Evolutionary conservation across 2,329 filamentous ascomycete species (phyloP).

Genomic region (Ceratocystis destructans): DNA sequence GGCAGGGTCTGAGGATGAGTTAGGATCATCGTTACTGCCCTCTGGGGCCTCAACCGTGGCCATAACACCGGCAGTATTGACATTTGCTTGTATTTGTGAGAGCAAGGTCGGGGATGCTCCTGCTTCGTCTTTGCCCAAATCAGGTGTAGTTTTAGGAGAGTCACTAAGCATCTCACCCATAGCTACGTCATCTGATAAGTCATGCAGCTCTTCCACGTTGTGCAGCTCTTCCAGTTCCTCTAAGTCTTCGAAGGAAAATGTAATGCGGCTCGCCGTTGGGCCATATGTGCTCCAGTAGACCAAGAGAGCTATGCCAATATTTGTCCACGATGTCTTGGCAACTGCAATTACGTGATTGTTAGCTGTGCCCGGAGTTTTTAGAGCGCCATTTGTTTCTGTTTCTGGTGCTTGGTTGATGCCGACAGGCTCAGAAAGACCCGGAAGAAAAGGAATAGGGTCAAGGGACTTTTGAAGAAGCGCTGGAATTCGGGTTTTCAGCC

Average conservation of each 20-base stretch:
- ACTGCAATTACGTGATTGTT: conserved; percentile 10
- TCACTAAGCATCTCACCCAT: too few relatives aligned
- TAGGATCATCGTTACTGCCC: neutral
- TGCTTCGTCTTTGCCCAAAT: conserved; percentile 16
- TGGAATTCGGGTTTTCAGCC: conserved; percentile 39
- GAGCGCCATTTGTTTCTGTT: neutral
- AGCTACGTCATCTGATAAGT: conserved; percentile 2
- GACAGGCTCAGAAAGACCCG: conserved; percentile 32
- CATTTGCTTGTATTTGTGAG: neutral
- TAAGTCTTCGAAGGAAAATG: conserved; percentile 8
- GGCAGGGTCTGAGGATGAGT: neutral
- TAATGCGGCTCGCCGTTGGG: conserved; percentile 12
- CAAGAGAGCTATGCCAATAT: conserved; percentile 27
- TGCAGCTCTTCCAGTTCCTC: conserved; percentile 7
- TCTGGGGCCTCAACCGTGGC: neutral
- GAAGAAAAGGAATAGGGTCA: conserved; percentile 50
- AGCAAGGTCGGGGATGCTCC: conserved; percentile 12
- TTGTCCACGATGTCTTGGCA: conserved; percentile 26
- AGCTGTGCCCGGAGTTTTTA: neutral
- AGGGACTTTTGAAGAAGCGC: conserved; percentile 38
- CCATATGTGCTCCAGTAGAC: conserved; percentile 21
- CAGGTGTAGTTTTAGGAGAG: neutral
- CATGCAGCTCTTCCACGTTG: conserved; percentile 11
- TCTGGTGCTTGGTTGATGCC: too few relatives aligned
- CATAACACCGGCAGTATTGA: neutral